Evolutionary conservation across 768 basidiomycete genomes (phyloP).

Genomic region (Hydnomerulius pinastri): DNA sequence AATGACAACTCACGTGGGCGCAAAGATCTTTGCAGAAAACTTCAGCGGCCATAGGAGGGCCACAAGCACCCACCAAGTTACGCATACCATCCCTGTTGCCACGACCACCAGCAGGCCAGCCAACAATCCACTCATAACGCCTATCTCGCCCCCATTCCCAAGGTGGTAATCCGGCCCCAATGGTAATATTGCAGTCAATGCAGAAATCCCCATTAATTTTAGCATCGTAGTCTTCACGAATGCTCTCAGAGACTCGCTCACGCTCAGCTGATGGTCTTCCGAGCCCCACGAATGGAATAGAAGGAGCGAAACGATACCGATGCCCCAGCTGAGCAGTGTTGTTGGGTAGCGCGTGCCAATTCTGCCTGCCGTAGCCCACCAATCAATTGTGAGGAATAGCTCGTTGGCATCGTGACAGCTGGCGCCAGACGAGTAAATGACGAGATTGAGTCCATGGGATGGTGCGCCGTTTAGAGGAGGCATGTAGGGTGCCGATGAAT

Average conservation of each 20-base stretch:
- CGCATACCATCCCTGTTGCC: constrained; percentile 63
- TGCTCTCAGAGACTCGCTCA: constrained; percentile 47
- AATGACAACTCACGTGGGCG: constrained; percentile 15
- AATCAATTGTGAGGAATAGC: constrained; percentile 64
- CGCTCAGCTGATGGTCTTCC: constrained; percentile 40
- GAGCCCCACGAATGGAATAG: constrained; percentile 54
- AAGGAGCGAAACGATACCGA: constrained; percentile 65
- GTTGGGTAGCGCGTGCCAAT: constrained; percentile 75
- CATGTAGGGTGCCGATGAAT: constrained; percentile 68
- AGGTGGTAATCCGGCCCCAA: constrained; percentile 56
- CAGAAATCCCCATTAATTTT: constrained; percentile 44
- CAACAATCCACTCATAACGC: constrained; percentile 38
- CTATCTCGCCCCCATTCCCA: constrained; percentile 59
- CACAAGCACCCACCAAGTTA: constrained; percentile 57
- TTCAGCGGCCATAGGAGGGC: constrained; percentile 48
- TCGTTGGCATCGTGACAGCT: constrained; percentile 43
- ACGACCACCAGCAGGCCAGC: constrained; percentile 59
- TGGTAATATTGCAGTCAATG: constrained; percentile 55
- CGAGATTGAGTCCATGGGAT: constrained; percentile 49
- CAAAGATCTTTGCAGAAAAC: constrained; percentile 14
- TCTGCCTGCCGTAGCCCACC: constrained; percentile 69
- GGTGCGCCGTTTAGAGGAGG: constrained; percentile 18
- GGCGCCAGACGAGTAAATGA: constrained; percentile 56
- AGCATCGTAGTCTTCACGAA: constrained; percentile 45
- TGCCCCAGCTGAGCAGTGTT: constrained; percentile 69